phyloP scores from a whole-genome alignment of 139 green algal genomes.

The Closterium sp. region DNA sequence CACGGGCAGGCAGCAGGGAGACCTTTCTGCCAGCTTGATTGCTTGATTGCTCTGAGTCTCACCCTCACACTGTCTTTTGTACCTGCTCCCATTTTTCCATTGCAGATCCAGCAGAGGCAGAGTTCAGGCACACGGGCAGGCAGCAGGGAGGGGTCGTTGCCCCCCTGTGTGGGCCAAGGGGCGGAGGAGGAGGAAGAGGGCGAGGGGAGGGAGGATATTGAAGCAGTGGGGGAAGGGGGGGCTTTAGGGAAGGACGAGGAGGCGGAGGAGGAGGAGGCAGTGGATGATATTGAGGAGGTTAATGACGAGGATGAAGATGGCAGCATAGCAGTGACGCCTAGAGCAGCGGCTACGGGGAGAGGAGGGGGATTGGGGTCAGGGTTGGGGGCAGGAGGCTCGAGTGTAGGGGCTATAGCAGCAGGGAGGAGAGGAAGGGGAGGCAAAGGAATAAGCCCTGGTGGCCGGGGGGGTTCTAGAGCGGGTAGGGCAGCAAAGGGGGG shows the following conservation, averaged over 20 bases:
- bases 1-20: too few relatives aligned
- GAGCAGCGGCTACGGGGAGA: neutral
- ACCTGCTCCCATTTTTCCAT: too few relatives aligned
- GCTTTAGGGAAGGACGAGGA: neutral
- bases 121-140: neutral
- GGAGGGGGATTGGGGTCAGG: neutral
- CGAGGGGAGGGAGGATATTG: neutral
- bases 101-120: neutral
- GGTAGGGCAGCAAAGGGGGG: neutral
- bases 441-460: neutral
- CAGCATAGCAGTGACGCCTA: neutral
- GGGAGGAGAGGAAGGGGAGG: neutral
- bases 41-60: too few relatives aligned
- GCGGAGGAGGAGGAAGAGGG: neutral
- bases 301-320: neutral
- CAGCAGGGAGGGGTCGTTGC: neutral
- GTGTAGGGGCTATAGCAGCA: neutral
- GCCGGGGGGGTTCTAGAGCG: neutral
- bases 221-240: neutral
- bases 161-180: neutral
- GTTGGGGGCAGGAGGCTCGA: neutral
- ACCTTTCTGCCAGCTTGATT: too few relatives aligned
- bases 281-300: neutral
- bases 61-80: neutral
- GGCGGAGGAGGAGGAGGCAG: neutral